phyloP scores from a whole-genome alignment of 192 early-diverging fungal genomes.

The Gonapodya sp. region DNA sequence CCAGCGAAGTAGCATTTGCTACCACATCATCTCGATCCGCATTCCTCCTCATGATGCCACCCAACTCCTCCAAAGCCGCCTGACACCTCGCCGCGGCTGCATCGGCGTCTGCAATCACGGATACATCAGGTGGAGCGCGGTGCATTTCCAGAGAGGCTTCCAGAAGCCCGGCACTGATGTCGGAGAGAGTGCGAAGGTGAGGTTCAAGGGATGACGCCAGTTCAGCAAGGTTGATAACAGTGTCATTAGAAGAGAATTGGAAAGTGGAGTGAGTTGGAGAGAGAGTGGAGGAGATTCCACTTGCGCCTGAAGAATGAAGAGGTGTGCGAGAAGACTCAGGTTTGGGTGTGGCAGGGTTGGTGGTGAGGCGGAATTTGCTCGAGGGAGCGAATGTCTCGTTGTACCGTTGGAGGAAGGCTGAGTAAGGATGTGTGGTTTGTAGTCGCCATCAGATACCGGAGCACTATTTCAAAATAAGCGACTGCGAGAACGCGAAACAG shows the following conservation, averaged over 20 bases:
- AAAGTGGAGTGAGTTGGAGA: neutral
- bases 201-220: conserved; percentile 3
- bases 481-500: too few relatives aligned
- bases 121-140: neutral
- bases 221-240: neutral
- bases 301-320: too few relatives aligned
- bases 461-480: too few relatives aligned
- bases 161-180: neutral
- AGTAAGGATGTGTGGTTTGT: too few relatives aligned
- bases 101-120: neutral
- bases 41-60: neutral
- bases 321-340: too few relatives aligned
- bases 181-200: neutral
- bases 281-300: too few relatives aligned
- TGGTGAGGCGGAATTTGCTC: too few relatives aligned
- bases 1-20: neutral
- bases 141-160: neutral
- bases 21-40: neutral
- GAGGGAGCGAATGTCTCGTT: neutral
- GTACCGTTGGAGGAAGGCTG: neutral
- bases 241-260: neutral
- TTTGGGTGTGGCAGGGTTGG: too few relatives aligned
- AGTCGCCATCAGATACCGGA: too few relatives aligned
- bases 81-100: neutral
- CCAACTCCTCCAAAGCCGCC: neutral